phyloP scores from a whole-genome alignment of 192 early-diverging fungal species.

The Entrophospora sp. region DNA sequence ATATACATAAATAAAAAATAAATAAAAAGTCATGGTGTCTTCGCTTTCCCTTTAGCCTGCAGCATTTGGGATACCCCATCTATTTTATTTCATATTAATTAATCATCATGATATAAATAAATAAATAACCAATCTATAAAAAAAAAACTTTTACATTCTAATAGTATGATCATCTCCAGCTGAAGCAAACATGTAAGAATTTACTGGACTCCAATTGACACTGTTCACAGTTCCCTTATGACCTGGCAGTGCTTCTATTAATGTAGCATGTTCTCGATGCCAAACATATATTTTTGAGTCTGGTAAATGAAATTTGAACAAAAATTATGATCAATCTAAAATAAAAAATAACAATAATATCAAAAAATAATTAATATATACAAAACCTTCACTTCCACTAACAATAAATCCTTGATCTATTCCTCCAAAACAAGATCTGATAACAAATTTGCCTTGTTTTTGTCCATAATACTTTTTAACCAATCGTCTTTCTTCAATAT shows the following conservation, averaged over 20 bases:
- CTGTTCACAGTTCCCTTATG: constrained; percentile 63
- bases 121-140: no score
- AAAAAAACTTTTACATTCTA: constrained; percentile 64
- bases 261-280: constrained; percentile 58
- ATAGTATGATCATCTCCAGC: constrained; percentile 79
- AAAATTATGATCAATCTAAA: not conserved
- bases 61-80: constrained; percentile 17
- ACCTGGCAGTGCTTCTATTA: constrained; percentile 63
- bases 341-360: not conserved
- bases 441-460: constrained; percentile 79
- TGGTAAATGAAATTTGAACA: constrained; percentile 13
- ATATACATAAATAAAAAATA: no score
- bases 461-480: constrained; percentile 72
- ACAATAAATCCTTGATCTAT: constrained; percentile 70
- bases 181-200: constrained; percentile 64
- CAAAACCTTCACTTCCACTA: constrained; percentile 84
- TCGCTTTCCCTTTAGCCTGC: constrained; percentile 18
- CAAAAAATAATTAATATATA: no score
- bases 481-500: constrained; percentile 57
- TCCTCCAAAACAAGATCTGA: constrained; percentile 89
- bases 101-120: no score
- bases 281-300: constrained; percentile 72
- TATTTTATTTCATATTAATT: not conserved
- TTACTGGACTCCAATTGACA: constrained; percentile 61
- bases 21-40: constrained; percentile 10